Conservation (phyloP, 179 eudicot species). For the Beta macrorhiza region DNA sequence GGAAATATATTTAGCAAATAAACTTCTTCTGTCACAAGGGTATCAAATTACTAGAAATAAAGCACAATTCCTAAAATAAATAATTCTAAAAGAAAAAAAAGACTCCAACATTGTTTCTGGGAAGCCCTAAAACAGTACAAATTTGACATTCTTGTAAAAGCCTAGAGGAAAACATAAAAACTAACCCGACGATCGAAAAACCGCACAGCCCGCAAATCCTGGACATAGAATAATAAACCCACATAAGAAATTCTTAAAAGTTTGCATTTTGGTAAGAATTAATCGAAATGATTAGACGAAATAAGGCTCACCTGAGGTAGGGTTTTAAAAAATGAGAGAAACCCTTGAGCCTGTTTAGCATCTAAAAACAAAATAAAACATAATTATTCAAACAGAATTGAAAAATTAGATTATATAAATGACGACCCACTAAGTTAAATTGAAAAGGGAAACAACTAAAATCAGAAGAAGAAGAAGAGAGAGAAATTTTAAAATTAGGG, state of each 20-base stretch:
- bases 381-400: not conserved
- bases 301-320: conserved; percentile 54
- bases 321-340: conserved; percentile 81
- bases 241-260: not conserved
- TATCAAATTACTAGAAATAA: not conserved
- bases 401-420: not conserved
- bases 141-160: not conserved
- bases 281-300: not conserved
- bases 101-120: not conserved
- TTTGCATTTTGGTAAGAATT: not conserved
- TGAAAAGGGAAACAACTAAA: not conserved
- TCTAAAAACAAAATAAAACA: conserved; percentile 37
- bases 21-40: not conserved
- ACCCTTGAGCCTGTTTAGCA: conserved; percentile 95
- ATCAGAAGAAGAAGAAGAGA: not conserved
- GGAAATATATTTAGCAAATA: not conserved
- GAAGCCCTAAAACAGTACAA: not conserved
- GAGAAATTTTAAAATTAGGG: conserved; percentile 21
- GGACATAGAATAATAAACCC: conserved; percentile 27
- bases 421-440: not conserved
- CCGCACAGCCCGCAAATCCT: conserved; percentile 75
- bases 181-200: conserved; percentile 93
- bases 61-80: not conserved
- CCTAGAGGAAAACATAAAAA: conserved; percentile 3
- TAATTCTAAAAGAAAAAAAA: not conserved